A percentile compares a stretch with the other conserved stretches of the same genome.
Evolutionary conservation across 2,329 filamentous ascomycete genomes (phyloP).

Genomic region (Botrytis byssoidea): DNA sequence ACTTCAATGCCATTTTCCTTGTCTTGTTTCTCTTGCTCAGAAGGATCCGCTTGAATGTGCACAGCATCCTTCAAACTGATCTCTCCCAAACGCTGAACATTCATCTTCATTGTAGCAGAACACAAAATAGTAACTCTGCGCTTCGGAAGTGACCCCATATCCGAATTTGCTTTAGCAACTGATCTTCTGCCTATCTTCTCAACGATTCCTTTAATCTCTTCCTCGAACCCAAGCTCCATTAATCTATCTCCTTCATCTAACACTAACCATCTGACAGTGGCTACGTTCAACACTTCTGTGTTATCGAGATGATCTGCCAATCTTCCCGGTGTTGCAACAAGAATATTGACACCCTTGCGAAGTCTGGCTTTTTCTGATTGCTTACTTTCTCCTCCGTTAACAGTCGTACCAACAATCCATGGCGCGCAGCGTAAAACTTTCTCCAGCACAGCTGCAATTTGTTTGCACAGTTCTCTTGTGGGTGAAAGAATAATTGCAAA

Average conservation of each 20-base stretch:
- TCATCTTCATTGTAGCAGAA: conserved; percentile 97
- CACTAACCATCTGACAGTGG: conserved; percentile 88
- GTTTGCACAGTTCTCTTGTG: conserved; percentile 89
- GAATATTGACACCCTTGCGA: conserved; percentile 90
- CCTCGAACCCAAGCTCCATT: conserved; percentile 97
- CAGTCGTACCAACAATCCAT: conserved; percentile 91
- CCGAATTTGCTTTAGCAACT: conserved; percentile 57
- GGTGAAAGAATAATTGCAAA: conserved; percentile 94
- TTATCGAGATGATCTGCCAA: conserved; percentile 90
- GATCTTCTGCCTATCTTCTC: conserved; percentile 68
- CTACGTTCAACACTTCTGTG: conserved; percentile 83
- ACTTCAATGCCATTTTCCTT: conserved; percentile 47
- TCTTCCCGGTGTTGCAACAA: conserved; percentile 91
- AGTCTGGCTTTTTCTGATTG: conserved; percentile 88
- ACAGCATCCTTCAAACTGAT: conserved; percentile 92
- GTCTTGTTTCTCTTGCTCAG: conserved; percentile 49
- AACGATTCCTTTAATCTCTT: conserved; percentile 87
- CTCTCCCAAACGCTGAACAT: conserved; percentile 88
- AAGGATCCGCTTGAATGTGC: conserved; percentile 71
- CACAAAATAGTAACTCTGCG: conserved; percentile 85
- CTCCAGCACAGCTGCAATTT: conserved; percentile 85
- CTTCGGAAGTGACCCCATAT: conserved; percentile 63
- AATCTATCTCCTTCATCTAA: conserved; percentile 96
- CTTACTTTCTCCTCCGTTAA: conserved; percentile 66
- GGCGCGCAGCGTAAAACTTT: conserved; percentile 83